These are phyloP conservation scores for Grosmannia clavigera DNA, from an alignment of 2,329 filamentous ascomycete genomes.

Conservation along the genomic window DNA sequence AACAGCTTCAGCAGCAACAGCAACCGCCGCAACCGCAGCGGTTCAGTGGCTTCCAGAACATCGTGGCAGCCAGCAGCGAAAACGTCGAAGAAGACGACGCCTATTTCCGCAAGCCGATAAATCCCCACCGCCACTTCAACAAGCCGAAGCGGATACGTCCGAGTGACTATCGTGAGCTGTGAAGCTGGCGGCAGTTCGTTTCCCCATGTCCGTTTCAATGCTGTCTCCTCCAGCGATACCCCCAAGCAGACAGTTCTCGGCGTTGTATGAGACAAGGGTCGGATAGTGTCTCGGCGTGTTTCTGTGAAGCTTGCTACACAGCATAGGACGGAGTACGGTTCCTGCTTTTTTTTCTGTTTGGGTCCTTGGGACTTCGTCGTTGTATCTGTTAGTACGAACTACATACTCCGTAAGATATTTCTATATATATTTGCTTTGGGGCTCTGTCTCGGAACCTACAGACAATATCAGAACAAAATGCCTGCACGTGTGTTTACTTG, in stretches of 20 bases:
- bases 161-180: slow-evolving; percentile 83
- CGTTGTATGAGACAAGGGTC: not conserved
- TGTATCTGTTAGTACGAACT: not conserved
- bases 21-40: slow-evolving; percentile 3
- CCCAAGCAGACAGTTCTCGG: not conserved
- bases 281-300: not conserved
- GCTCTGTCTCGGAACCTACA: too few species aligned
- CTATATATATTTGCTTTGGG: not conserved
- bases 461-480: too few species aligned
- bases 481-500: too few species aligned
- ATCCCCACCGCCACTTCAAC: slow-evolving; percentile 81
- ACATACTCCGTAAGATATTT: not conserved
- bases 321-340: not conserved
- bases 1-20: not conserved
- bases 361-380: not conserved
- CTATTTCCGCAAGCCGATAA: slow-evolving; percentile 92
- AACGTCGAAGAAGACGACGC: slow-evolving; percentile 68
- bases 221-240: too few species aligned
- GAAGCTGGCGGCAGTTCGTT: slow-evolving; percentile 10
- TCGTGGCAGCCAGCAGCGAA: slow-evolving; percentile 11
- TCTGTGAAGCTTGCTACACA: not conserved
- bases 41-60: slow-evolving; percentile 6
- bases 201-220: too few species aligned
- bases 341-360: not conserved
- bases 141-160: slow-evolving; percentile 68